A percentile compares a stretch with the other conserved stretches of the same genome.
These are phyloP conservation scores for Lagenidium giganteum DNA, from an alignment of 352 stramenopile species.

Conservation along the genomic window DNA sequence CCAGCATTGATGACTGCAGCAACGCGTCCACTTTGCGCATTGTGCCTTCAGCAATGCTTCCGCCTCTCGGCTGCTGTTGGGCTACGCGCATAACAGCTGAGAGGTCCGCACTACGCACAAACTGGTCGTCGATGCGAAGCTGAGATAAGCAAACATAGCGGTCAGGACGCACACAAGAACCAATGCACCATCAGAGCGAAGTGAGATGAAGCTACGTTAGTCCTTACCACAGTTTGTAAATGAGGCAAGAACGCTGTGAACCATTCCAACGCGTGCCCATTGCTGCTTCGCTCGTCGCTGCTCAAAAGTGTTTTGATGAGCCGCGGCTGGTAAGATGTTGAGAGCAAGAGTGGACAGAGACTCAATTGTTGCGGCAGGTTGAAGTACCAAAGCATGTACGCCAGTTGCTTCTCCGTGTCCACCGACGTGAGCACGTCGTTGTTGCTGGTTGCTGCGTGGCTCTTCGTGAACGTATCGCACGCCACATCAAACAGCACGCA, in stretches of 20 bases:
- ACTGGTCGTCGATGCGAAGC: slow-evolving; percentile 41
- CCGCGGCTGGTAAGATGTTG: no score
- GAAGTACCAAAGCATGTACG: no score
- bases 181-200: background rate
- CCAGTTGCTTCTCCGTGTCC: slow-evolving; percentile 27
- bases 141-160: background rate
- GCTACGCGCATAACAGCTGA: slow-evolving; percentile 20
- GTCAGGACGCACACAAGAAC: background rate
- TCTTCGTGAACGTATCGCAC: slow-evolving; percentile 23
- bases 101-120: slow-evolving; percentile 27
- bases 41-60: slow-evolving; percentile 17
- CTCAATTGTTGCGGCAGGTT: no score
- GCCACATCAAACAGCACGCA: slow-evolving; percentile 28
- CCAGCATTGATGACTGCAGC: slow-evolving; percentile 18
- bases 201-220: background rate
- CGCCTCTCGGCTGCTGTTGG: slow-evolving; percentile 9
- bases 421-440: slow-evolving; percentile 10
- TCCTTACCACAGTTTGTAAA: no score
- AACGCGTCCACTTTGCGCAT: slow-evolving; percentile 25
- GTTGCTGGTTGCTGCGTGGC: no score
- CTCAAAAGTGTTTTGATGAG: no score
- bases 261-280: no score
- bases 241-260: no score
- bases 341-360: no score
- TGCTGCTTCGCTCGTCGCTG: no score